Conservation (phyloP, 176 grass and related monocot genomes). For the Saccharum officinarum region DNA sequence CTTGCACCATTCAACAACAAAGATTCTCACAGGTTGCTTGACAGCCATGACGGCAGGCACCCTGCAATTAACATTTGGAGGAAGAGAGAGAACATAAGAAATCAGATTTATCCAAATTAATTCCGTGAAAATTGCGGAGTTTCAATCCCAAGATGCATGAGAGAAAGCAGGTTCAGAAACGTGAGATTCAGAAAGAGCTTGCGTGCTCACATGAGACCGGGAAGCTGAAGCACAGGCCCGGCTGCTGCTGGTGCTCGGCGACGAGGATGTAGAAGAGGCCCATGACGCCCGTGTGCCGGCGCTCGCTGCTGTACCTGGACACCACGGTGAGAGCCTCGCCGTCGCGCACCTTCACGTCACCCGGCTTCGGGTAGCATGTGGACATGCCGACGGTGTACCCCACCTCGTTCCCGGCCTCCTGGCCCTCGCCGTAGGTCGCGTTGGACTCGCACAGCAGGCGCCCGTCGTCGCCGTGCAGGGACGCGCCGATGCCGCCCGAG, state of each 20-base stretch:
- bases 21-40: slow-evolving; percentile 36
- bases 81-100: neutral
- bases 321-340: slow-evolving; percentile 71
- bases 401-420: slow-evolving; percentile 71
- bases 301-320: slow-evolving; percentile 80
- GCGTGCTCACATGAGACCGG: slow-evolving; percentile 45
- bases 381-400: slow-evolving; percentile 93
- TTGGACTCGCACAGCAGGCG: slow-evolving; percentile 64
- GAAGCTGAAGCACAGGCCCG: slow-evolving; percentile 39
- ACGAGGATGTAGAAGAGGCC: slow-evolving; percentile 86
- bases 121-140: neutral
- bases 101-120: neutral
- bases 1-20: neutral
- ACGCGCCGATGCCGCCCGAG: slow-evolving; percentile 56
- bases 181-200: too few species aligned
- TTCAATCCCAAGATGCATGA: too few species aligned
- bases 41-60: slow-evolving; percentile 47
- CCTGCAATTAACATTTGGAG: neutral
- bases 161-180: too few species aligned
- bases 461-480: slow-evolving; percentile 68
- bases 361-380: slow-evolving; percentile 69
- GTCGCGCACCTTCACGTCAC: slow-evolving; percentile 48
- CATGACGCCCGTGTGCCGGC: slow-evolving; percentile 76
- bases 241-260: slow-evolving; percentile 38
- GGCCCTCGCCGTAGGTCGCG: slow-evolving; percentile 59